A percentile compares a stretch with the other conserved stretches of the same genome.
Evolutionary conservation across 2,329 filamentous ascomycete genomes (phyloP).

Genomic region (Diplocarpon rosae): DNA sequence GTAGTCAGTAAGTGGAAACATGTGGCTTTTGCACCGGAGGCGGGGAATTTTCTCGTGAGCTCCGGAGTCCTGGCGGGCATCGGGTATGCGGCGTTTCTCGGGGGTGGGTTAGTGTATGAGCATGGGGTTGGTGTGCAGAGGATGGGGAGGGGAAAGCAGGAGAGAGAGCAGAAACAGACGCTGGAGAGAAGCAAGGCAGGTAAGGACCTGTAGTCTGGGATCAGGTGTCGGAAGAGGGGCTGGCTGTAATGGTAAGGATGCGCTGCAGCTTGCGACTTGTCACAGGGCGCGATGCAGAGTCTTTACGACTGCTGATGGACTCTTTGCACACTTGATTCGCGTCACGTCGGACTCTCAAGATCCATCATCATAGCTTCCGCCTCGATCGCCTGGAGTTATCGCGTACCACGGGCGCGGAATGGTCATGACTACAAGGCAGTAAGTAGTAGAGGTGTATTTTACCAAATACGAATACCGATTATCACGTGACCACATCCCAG

Average conservation of each 20-base stretch:
- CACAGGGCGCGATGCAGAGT: too few species aligned
- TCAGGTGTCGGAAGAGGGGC: not conserved
- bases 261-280: too few species aligned
- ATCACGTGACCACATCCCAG: too few species aligned
- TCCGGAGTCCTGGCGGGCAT: not conserved
- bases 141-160: conserved; percentile 8
- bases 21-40: not conserved
- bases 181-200: not conserved
- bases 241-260: not conserved
- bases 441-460: too few species aligned
- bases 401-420: too few species aligned
- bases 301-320: too few species aligned
- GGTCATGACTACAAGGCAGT: too few species aligned
- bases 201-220: not conserved
- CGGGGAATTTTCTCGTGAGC: conserved; percentile 3
- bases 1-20: conserved; percentile 3
- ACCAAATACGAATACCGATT: too few species aligned
- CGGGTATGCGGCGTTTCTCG: conserved; percentile 11
- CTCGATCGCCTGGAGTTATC: too few species aligned
- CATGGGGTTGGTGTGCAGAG: conserved; percentile 14
- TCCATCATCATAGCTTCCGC: too few species aligned
- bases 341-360: too few species aligned
- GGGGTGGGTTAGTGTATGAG: conserved; percentile 10
- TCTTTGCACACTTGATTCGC: too few species aligned
- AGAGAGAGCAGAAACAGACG: conserved; percentile 3